Percentiles rank a stretch among this genome's conserved stretches.
Conservation (phyloP, 371 early-diverging fungal species). For the Lichtheimia ornata region DNA sequence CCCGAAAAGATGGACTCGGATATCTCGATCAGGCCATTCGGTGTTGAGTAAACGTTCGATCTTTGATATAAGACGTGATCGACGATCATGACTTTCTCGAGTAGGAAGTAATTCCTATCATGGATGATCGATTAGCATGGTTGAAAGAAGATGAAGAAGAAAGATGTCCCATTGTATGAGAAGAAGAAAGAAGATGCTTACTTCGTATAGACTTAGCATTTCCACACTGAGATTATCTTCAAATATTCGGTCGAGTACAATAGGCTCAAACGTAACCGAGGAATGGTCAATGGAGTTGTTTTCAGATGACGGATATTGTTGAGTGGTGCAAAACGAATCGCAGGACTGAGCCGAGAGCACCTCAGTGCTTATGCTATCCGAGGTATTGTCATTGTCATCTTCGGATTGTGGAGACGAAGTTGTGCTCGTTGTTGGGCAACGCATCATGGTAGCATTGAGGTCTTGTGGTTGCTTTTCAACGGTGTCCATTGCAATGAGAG, state of each 20-base stretch:
- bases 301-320: conserved; percentile 13
- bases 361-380: conserved; percentile 12
- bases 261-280: background rate
- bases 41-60: conserved; percentile 53
- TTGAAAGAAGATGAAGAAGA: too few relatives aligned
- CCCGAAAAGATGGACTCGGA: conserved; percentile 69
- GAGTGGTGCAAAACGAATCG: conserved; percentile 16
- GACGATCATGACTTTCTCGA: conserved; percentile 57
- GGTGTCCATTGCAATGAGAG: background rate
- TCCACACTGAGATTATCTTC: conserved; percentile 22
- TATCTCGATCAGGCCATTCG: conserved; percentile 61
- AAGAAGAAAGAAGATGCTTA: conserved; percentile 10
- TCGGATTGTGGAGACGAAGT: conserved; percentile 18
- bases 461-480: background rate
- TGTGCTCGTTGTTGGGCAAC: conserved; percentile 14
- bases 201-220: conserved; percentile 32
- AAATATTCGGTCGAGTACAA: conserved; percentile 9
- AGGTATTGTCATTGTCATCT: conserved; percentile 15
- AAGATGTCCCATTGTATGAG: background rate
- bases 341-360: conserved; percentile 16
- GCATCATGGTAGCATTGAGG: conserved; percentile 13
- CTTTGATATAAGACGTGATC: conserved; percentile 54
- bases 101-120: conserved; percentile 53
- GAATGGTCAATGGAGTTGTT: background rate
- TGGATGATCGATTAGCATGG: background rate